Evolutionary conservation across 306 rosid genomes (phyloP).

Genomic region (Senna tora): DNA sequence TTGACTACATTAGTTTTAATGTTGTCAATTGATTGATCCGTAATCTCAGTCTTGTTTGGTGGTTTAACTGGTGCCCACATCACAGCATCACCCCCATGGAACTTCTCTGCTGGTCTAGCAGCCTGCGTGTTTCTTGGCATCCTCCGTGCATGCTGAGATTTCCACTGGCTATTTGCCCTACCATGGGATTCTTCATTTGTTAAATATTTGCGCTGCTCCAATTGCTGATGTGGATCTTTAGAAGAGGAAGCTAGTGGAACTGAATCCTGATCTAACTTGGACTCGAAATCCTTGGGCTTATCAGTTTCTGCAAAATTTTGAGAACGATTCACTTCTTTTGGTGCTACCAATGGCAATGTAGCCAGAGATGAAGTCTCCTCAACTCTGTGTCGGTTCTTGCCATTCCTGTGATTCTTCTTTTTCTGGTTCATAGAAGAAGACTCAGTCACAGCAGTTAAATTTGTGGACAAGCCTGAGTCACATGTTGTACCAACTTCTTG

Average conservation of each 20-base stretch:
- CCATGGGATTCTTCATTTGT: slow-evolving; percentile 61
- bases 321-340: slow-evolving; percentile 51
- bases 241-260: slow-evolving; percentile 47
- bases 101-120: slow-evolving; percentile 60
- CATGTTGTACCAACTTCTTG: slow-evolving; percentile 38
- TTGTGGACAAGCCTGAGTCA: slow-evolving; percentile 45
- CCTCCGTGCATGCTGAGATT: slow-evolving; percentile 73
- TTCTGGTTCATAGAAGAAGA: slow-evolving; percentile 52
- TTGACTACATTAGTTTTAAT: slow-evolving; percentile 48
- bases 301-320: slow-evolving; percentile 50
- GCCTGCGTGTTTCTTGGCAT: slow-evolving; percentile 63
- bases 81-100: slow-evolving; percentile 61
- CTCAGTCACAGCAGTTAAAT: slow-evolving; percentile 47
- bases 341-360: slow-evolving; percentile 38
- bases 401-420: slow-evolving; percentile 64
- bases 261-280: slow-evolving; percentile 51
- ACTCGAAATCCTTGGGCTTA: slow-evolving; percentile 52
- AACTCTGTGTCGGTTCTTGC: slow-evolving; percentile 63
- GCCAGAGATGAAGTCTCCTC: slow-evolving; percentile 49
- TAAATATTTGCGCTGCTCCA: slow-evolving; percentile 47
- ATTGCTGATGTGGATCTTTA: slow-evolving; percentile 51
- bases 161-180: slow-evolving; percentile 67
- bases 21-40: slow-evolving; percentile 57
- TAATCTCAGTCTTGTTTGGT: slow-evolving; percentile 60
- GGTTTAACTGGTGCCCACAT: slow-evolving; percentile 92